Evolutionary conservation across 2,329 filamentous ascomycete genomes (phyloP).

Genomic region (Bimuria novae-zelandiae): DNA sequence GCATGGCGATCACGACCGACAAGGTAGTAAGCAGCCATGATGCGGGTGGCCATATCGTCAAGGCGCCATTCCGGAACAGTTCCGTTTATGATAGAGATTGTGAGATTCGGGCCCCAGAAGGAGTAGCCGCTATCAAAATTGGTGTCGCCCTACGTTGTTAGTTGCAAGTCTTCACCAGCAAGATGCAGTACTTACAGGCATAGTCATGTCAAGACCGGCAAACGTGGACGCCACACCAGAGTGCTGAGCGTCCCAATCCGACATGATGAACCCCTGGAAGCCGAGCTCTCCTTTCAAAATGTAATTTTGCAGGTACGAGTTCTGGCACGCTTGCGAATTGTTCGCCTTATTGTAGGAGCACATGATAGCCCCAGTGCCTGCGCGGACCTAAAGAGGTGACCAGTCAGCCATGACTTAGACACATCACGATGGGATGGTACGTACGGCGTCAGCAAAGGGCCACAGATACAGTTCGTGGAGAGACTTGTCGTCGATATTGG

Average conservation of each 20-base stretch:
- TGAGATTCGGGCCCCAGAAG: conserved; percentile 87
- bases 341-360: conserved; percentile 78
- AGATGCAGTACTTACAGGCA: conserved; percentile 51
- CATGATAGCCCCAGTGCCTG: conserved; percentile 57
- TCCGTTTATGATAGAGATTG: conserved; percentile 84
- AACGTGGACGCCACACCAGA: conserved; percentile 67
- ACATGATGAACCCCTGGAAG: conserved; percentile 74
- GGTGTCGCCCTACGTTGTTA: conserved; percentile 64
- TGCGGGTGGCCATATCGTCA: conserved; percentile 90
- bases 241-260: conserved; percentile 81
- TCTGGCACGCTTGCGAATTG: conserved; percentile 80
- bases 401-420: not conserved
- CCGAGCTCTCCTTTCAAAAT: conserved; percentile 79
- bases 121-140: conserved; percentile 72
- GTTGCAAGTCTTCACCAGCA: not conserved
- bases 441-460: conserved; percentile 56
- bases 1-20: conserved; percentile 60
- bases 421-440: not conserved
- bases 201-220: conserved; percentile 83
- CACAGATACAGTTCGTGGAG: conserved; percentile 68
- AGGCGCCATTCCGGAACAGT: conserved; percentile 85
- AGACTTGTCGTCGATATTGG: conserved; percentile 67
- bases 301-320: conserved; percentile 75
- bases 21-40: conserved; percentile 69
- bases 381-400: conserved; percentile 42